Base-by-base conservation (phyloP, 2,329 filamentous ascomycete genomes). In the Cephalotrichum gorgonifer region DNA sequence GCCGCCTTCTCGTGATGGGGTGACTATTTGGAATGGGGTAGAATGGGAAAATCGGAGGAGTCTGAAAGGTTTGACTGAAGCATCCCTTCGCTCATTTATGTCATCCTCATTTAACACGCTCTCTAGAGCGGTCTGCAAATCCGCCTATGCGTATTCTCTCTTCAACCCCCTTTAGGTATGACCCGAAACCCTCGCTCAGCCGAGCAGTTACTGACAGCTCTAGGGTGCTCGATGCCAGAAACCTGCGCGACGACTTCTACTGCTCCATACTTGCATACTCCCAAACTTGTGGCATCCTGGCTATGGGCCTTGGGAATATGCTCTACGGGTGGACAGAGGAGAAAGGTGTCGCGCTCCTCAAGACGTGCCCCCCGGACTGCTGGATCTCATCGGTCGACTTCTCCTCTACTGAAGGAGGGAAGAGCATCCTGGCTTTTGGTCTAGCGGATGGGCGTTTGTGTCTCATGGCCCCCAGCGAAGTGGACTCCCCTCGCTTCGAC, bases 221-320 rank as follows among this genome's bases (percentile, higher is more conserved):
- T 53, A 85, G 81, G 67, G 86, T 96, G 6, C 74, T 98, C 5
- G 88, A 96, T 66, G 91, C 91, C 8, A 89, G 90, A 3, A 79
- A 81, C 47, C 72, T 97, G n/a, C 81, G 88, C 50, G 89, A 97
- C 58, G 91, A 98, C 64, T 98, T 90, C 63, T 98, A 98, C 63
- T 96, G 89, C 66, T 93, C 90, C 0, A 75, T 90, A 2, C 74
- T 98, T 48, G 88, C 93, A 9, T 97, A 95, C 63, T 95, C 85
- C 0, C 65, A 76, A 38, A 85, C 79, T 7, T 78, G 81, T 46
- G 78, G 85, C 48, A 86, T 84, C 14, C 75, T 98, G 15, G 91
- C 88, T 17, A 87, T 97, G 17, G 91, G 88, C 0, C 73, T 97
- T 14, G 84, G 83, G 0, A 81, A 83, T 48, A 73, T 82, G 31